Evolutionary conservation across 1,284 basidiomycete genomes (phyloP).

Genomic region (Omphalotus olearius): DNA sequence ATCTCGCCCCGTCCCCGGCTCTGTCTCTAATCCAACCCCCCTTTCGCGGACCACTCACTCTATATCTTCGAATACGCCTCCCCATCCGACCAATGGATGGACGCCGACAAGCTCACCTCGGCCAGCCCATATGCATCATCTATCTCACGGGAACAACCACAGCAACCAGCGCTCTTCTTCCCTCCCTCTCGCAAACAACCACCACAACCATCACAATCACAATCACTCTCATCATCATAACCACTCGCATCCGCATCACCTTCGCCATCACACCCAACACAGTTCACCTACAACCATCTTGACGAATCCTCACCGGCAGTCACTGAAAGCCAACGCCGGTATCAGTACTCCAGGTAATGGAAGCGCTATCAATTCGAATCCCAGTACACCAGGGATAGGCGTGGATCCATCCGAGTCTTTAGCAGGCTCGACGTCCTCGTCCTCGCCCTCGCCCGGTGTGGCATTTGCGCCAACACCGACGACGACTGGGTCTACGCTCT

Average conservation of each 20-base stretch:
- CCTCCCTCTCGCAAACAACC: constrained; percentile 8
- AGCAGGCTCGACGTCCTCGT: neutral
- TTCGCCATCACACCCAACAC: neutral
- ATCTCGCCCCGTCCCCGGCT: neutral
- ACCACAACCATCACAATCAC: neutral
- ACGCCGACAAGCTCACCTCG: constrained; percentile 3
- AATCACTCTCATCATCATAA: constrained; percentile 7
- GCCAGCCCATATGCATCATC: constrained; percentile 8
- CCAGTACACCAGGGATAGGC: neutral
- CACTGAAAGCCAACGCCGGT: constrained; percentile 17
- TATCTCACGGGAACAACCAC: constrained; percentile 12
- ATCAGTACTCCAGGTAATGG: neutral
- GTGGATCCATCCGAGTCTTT: constrained; percentile 12
- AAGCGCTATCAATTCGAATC: constrained; percentile 8
- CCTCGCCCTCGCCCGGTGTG: constrained; percentile 13
- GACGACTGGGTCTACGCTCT: constrained; percentile 35
- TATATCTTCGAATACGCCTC: no score
- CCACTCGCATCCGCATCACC: constrained; percentile 1
- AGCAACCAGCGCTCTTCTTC: constrained; percentile 23
- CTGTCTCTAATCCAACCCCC: neutral
- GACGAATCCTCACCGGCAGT: constrained; percentile 28
- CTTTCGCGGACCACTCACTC: neutral
- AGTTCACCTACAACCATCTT: constrained; percentile 17
- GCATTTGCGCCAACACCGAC: constrained; percentile 10
- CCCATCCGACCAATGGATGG: no score